These are phyloP conservation scores for Aspergillus eucalypticola DNA, from an alignment of 2,329 filamentous ascomycete species.

Conservation along the genomic window DNA sequence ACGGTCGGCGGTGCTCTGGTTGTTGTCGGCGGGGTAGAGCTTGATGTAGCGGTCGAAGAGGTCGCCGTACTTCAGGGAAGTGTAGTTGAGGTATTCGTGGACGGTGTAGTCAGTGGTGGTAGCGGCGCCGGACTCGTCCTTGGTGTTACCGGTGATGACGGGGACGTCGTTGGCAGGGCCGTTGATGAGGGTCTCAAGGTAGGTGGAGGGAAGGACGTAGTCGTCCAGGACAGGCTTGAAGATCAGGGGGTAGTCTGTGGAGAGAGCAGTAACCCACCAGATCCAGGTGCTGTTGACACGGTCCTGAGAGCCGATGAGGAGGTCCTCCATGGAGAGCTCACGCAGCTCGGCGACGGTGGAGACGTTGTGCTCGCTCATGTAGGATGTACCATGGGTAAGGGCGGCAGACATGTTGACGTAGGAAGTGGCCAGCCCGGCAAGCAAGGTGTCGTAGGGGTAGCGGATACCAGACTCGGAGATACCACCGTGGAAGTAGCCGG, in stretches of 20 bases:
- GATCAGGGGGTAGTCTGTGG: constrained; percentile 29
- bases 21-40: constrained; percentile 28
- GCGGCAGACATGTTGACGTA: constrained; percentile 33
- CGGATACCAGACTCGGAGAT: constrained; percentile 34
- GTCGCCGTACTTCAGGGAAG: constrained; percentile 35
- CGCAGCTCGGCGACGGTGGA: constrained; percentile 26
- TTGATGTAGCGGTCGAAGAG: constrained; percentile 29
- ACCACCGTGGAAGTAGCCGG: constrained; percentile 31
- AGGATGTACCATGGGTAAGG: constrained; percentile 27
- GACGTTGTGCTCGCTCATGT: constrained; percentile 27
- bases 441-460: constrained; percentile 30
- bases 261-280: constrained; percentile 33
- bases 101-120: constrained; percentile 26
- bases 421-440: constrained; percentile 31
- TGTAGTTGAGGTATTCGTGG: constrained; percentile 27
- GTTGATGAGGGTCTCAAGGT: constrained; percentile 26
- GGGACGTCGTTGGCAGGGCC: constrained; percentile 39
- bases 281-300: constrained; percentile 26
- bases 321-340: constrained; percentile 24
- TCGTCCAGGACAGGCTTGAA: constrained; percentile 32
- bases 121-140: constrained; percentile 34
- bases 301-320: constrained; percentile 29
- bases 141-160: constrained; percentile 39
- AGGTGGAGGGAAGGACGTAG: constrained; percentile 29
- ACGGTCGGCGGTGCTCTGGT: constrained; percentile 21